phyloP scores from a whole-genome alignment of 2,329 filamentous ascomycete species.

The Beauveria asiatica region DNA sequence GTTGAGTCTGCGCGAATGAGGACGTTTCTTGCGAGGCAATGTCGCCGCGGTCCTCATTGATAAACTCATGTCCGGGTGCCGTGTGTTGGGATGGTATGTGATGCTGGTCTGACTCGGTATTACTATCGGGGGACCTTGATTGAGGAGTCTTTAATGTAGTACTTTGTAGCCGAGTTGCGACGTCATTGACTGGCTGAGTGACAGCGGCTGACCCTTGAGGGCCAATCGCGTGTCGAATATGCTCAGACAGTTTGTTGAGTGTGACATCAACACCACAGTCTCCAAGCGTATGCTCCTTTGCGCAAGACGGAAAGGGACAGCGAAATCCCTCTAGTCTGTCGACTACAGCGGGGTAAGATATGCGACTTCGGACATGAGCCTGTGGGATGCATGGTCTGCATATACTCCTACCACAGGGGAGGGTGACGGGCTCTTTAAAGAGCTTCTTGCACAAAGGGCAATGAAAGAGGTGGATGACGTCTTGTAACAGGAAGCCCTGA shows the following conservation, averaged over 20 bases:
- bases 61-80: neutral
- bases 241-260: conserved; percentile 60
- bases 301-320: conserved; percentile 64
- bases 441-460: conserved; percentile 66
- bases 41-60: neutral
- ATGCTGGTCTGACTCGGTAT: neutral
- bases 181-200: neutral
- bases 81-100: neutral
- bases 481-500: neutral
- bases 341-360: conserved; percentile 67
- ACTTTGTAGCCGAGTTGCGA: neutral
- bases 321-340: conserved; percentile 59
- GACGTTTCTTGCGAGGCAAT: neutral
- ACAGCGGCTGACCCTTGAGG: neutral
- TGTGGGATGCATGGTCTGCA: conserved; percentile 69
- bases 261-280: conserved; percentile 75
- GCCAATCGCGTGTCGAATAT: conserved; percentile 45
- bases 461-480: conserved; percentile 58
- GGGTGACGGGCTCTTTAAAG: conserved; percentile 58
- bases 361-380: conserved; percentile 54
- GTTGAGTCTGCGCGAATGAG: conserved; percentile 47
- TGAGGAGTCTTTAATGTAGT: neutral
- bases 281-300: conserved; percentile 61
- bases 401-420: conserved; percentile 74
- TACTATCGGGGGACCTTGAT: neutral